phyloP scores from a whole-genome alignment of 768 basidiomycete genomes.

The Tephrocybe rancida region DNA sequence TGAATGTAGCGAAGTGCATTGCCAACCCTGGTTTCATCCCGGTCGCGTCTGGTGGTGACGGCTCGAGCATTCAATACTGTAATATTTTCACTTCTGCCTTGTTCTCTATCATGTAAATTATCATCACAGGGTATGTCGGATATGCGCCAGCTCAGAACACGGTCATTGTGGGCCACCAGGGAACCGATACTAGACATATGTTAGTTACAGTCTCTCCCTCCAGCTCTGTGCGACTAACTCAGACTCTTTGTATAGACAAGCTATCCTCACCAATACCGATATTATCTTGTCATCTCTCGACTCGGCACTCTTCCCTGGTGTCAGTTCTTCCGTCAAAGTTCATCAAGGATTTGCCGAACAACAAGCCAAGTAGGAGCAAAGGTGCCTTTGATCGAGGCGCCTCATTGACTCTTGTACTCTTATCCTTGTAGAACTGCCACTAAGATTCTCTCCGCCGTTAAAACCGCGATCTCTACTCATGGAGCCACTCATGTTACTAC shows the following conservation, averaged over 20 bases:
- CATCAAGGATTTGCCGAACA: conserved; percentile 47
- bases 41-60: conserved; percentile 48
- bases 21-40: conserved; percentile 44
- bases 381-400: background rate
- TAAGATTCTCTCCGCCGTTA: conserved; percentile 41
- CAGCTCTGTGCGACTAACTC: background rate
- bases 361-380: conserved; percentile 37
- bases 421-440: conserved; percentile 37
- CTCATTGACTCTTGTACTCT: too few species aligned
- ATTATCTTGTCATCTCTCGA: conserved; percentile 32
- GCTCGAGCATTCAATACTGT: conserved; percentile 40
- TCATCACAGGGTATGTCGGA: conserved; percentile 23
- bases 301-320: conserved; percentile 46
- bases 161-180: conserved; percentile 47
- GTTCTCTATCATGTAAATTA: background rate
- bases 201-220: conserved; percentile 11
- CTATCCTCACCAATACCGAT: conserved; percentile 41
- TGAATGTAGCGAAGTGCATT: conserved; percentile 38
- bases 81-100: conserved; percentile 5
- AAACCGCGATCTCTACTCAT: conserved; percentile 34
- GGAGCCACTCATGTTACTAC: conserved; percentile 39
- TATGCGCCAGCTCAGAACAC: conserved; percentile 32
- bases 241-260: conserved; percentile 25
- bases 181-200: conserved; percentile 40
- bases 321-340: conserved; percentile 40